A percentile compares a stretch with the other conserved stretches of the same genome.
These are phyloP conservation scores for Entonaema liquescens DNA, from an alignment of 495 filamentous ascomycete species.

Conservation along the genomic window DNA sequence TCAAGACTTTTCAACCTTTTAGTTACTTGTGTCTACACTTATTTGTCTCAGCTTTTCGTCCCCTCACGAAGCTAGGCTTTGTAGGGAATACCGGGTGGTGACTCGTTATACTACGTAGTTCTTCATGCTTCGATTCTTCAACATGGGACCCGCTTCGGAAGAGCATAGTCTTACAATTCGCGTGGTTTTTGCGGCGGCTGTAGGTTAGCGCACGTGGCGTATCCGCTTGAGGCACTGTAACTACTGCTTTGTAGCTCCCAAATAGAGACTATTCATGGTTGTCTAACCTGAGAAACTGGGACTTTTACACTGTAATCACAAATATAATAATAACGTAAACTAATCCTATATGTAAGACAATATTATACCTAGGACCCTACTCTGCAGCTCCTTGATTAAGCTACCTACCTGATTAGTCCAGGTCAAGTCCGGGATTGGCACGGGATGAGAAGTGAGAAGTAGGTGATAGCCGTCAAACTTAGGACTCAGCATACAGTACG, in stretches of 20 bases:
- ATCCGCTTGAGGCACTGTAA: background rate
- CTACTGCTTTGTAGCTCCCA: background rate
- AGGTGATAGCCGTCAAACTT: background rate
- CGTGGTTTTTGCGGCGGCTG: background rate
- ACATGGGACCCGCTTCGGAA: background rate
- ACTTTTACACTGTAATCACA: background rate
- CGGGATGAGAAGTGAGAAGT: background rate
- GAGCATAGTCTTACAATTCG: background rate
- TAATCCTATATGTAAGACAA: background rate
- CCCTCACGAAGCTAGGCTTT: background rate
- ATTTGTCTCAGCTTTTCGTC: background rate
- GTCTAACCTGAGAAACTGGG: background rate
- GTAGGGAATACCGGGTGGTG: background rate
- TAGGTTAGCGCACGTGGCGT: background rate
- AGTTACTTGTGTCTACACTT: background rate
- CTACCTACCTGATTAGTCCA: background rate
- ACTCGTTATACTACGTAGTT: background rate
- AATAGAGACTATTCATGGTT: background rate
- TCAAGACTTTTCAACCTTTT: background rate
- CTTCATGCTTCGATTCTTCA: background rate
- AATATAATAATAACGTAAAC: background rate
- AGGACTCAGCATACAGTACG: constrained; percentile 8
- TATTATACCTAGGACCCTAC: background rate
- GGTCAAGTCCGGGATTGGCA: background rate
- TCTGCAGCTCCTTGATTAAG: background rate